Conservation (phyloP, 768 basidiomycete genomes). For the Lepiota brunneoincarnata region DNA sequence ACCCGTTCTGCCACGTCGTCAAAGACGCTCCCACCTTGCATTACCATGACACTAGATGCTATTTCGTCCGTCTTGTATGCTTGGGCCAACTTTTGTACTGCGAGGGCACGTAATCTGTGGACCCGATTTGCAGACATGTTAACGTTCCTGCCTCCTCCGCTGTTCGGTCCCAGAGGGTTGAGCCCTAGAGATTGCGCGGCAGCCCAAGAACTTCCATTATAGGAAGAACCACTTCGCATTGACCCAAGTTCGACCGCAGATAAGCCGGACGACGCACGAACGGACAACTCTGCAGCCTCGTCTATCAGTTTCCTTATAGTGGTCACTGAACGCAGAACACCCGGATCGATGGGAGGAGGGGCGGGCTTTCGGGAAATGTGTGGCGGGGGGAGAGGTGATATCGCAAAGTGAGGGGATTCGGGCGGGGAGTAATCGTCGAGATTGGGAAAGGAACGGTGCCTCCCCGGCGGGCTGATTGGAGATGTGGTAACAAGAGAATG, state of each 20-base stretch:
- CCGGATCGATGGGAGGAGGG: constrained; percentile 88
- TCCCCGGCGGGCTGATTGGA: constrained; percentile 3
- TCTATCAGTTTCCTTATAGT: constrained; percentile 81
- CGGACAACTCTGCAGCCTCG: constrained; percentile 84
- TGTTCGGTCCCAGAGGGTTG: constrained; percentile 49
- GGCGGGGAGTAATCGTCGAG: constrained; percentile 44
- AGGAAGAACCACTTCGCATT: constrained; percentile 44
- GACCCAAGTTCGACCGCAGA: constrained; percentile 72
- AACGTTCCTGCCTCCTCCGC: constrained; percentile 63
- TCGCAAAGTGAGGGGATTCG: constrained; percentile 36
- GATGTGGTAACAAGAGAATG: constrained; percentile 20
- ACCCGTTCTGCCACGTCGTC: constrained; percentile 91
- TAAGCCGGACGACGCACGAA: constrained; percentile 83
- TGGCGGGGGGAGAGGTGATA: constrained; percentile 39
- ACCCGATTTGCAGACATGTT: constrained; percentile 85
- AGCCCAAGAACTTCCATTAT: constrained; percentile 55
- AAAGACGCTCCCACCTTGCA: constrained; percentile 92
- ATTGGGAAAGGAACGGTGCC: constrained; percentile 16
- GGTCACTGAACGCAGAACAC: constrained; percentile 76
- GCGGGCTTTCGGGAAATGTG: constrained; percentile 64
- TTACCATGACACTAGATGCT: constrained; percentile 90
- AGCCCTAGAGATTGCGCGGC: constrained; percentile 63
- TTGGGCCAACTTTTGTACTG: constrained; percentile 82
- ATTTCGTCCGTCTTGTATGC: constrained; percentile 90
- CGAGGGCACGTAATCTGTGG: constrained; percentile 75